phyloP scores from a whole-genome alignment of 176 grass and related monocot species.

The Triticum aestivum region DNA sequence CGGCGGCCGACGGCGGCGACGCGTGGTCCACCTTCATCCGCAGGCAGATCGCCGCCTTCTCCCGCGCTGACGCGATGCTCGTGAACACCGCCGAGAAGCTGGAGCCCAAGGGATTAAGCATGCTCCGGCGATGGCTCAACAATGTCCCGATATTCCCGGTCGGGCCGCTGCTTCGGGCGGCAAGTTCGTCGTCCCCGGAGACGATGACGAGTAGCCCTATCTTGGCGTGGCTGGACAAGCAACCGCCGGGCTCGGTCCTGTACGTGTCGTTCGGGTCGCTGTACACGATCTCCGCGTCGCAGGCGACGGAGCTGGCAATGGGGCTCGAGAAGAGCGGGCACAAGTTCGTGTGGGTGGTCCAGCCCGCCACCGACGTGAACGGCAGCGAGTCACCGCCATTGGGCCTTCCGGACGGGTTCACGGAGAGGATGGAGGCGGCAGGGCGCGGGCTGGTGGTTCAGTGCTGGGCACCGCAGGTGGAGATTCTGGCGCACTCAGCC shows the following conservation, averaged over 20 bases:
- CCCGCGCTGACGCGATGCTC: neutral
- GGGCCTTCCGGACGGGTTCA: neutral
- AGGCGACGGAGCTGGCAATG: slow-evolving; percentile 19
- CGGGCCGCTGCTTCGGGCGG: neutral
- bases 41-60: slow-evolving; percentile 20
- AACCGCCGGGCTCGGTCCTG: slow-evolving; percentile 5
- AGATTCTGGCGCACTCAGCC: slow-evolving; percentile 20
- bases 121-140: neutral
- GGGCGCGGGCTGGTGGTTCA: neutral
- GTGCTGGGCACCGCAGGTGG: slow-evolving; percentile 46
- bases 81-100: slow-evolving; percentile 36
- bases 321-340: slow-evolving; percentile 8
- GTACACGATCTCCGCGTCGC: neutral
- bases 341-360: slow-evolving; percentile 40
- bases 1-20: neutral
- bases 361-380: neutral
- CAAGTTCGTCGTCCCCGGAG: neutral
- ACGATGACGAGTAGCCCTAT: neutral
- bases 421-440: neutral
- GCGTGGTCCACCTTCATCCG: neutral
- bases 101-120: slow-evolving; percentile 36
- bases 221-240: slow-evolving; percentile 33
- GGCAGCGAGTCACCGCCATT: neutral
- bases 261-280: slow-evolving; percentile 48
- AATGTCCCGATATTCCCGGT: slow-evolving; percentile 7